Conservation (phyloP, 352 stramenopile species). For the Pythium rhizo-oryzae region DNA sequence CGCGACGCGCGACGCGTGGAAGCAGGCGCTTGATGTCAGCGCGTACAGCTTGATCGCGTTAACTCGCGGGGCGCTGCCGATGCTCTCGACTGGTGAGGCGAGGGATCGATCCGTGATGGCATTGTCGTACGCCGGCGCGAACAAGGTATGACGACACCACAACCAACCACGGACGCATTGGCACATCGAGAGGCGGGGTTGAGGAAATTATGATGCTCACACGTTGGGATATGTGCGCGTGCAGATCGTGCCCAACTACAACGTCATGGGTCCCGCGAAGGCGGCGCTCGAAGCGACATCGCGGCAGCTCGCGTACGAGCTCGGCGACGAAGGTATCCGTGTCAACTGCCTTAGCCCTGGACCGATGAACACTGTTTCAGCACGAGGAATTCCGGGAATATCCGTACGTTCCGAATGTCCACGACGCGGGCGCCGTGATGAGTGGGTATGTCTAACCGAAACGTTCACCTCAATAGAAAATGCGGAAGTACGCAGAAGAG, state of each 20-base stretch:
- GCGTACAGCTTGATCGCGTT: constrained; percentile 91
- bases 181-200: not conserved
- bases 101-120: constrained; percentile 82
- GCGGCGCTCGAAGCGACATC: constrained; percentile 86
- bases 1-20: constrained; percentile 57
- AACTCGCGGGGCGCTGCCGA: constrained; percentile 58
- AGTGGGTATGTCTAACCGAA: too few species aligned
- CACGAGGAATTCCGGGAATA: constrained; percentile 90
- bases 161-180: too few species aligned
- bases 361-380: constrained; percentile 90
- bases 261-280: constrained; percentile 93
- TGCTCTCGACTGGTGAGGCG: constrained; percentile 36
- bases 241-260: constrained; percentile 89
- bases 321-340: constrained; percentile 74
- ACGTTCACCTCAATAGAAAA: constrained; percentile 44
- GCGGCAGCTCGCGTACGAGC: constrained; percentile 82
- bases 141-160: too few species aligned
- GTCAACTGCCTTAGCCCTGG: constrained; percentile 92
- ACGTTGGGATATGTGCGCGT: not conserved
- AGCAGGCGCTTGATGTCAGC: constrained; percentile 83
- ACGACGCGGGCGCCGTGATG: too few species aligned
- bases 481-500: constrained; percentile 75
- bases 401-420: too few species aligned
- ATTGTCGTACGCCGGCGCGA: constrained; percentile 87
- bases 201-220: not conserved